These are phyloP conservation scores for Zoysia matrella DNA, from an alignment of 202 grass and related monocot genomes.

Conservation along the genomic window DNA sequence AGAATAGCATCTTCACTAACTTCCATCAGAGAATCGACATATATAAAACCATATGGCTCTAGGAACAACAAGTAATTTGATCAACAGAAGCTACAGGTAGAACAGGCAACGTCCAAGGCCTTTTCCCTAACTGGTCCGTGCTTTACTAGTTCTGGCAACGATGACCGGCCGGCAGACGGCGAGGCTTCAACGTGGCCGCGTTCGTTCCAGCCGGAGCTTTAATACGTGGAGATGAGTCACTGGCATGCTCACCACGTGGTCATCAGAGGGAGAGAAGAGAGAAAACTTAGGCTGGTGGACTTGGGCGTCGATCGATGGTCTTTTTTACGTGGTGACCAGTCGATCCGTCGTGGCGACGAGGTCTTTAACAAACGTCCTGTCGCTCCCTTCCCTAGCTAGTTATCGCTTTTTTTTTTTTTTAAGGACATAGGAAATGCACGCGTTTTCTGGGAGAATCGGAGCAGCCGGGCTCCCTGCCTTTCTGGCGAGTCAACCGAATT, in stretches of 20 bases:
- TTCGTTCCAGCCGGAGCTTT: constrained; percentile 1
- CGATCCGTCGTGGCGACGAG: neutral
- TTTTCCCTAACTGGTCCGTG: neutral
- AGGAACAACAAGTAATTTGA: neutral
- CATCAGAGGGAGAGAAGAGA: neutral
- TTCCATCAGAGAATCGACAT: no score
- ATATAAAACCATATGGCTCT: no score
- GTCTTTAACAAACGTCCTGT: constrained; percentile 37
- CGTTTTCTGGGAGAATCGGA: neutral
- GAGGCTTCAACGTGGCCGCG: constrained; percentile 12
- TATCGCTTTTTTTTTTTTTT: no score
- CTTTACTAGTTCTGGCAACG: constrained; percentile 33
- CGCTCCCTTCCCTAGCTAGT: neutral
- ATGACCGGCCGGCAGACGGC: neutral
- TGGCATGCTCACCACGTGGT: constrained; percentile 26
- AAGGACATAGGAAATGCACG: neutral
- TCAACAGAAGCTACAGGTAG: neutral
- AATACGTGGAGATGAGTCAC: constrained; percentile 50
- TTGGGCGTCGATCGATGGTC: neutral
- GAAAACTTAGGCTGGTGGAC: constrained; percentile 31
- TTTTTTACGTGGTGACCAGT: constrained; percentile 8
- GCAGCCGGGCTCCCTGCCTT: neutral
- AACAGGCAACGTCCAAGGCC: no score
- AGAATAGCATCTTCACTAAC: no score
- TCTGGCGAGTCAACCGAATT: constrained; percentile 11